Base-by-base conservation (phyloP, 2,329 filamentous ascomycete genomes). In the Malbranchea zuffiana region DNA sequence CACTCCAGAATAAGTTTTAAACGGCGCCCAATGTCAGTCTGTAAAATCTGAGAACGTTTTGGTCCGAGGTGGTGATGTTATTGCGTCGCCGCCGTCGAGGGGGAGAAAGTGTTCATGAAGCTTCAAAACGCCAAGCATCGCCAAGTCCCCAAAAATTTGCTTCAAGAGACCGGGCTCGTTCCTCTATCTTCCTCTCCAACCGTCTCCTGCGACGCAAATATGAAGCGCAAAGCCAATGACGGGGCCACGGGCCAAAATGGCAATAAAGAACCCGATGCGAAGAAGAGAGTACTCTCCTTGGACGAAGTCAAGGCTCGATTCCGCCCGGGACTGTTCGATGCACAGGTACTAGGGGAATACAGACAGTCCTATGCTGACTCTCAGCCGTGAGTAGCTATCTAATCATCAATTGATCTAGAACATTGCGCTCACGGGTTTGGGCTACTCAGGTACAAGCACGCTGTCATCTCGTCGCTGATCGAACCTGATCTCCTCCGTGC, bases 401-500 rank as follows among this genome's bases (percentile, higher is more conserved):
- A 25, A 6, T 27, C 23, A 28, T 19, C 6, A 21, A 23, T 6
- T 37, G 10, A n/a, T 19, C 4, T 25, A 11, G 6, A 28, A 13
- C 19, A 33, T 26, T 18, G 21, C 10, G 13, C 21, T 15, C n/a
- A 10, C 2, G 10, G 7, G 6, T 35, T 17, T 11, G 25, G 1
- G n/a, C n/a, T n/a, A n/a, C n/a, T n/a, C 43, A 75, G 72, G 4
- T 98, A 98, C 69, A 86, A 88, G 57, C 88, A 98, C 59, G 82
- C 82, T 49, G 88, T 98, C 35, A 94, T 98, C 54, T 71, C 77
- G 48, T 68, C 74, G 37, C 68, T 98, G 28, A 80, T 96, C 56
- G 69, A 90, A 61, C 80, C 88, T 50, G 61, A 68, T 32, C 78
- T 98, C 12, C 75, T 98, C 31, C 87, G 87, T 52, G 71, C 75